A percentile compares a stretch with the other conserved stretches of the same genome.
Evolutionary conservation across 208 protist genomes (phyloP).

Genomic region (Tritrichomonas foetus): DNA sequence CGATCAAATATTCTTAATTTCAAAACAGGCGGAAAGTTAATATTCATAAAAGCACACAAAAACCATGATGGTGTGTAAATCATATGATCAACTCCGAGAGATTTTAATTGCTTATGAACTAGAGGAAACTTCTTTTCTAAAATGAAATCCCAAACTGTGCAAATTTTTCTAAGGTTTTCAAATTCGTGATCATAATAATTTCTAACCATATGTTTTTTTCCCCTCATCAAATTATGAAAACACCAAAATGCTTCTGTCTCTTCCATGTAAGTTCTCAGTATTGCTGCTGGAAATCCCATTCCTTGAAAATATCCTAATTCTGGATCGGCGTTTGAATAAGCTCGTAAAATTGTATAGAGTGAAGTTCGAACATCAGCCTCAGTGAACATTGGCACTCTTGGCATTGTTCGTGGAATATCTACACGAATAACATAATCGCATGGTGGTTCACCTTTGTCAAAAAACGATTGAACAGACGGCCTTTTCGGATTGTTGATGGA

Average conservation of each 20-base stretch:
- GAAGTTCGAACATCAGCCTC: not conserved
- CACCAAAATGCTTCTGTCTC: not conserved
- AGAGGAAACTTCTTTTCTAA: not conserved
- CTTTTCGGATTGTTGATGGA: not conserved
- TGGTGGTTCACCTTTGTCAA: not conserved
- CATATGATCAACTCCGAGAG: not conserved
- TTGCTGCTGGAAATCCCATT: not conserved
- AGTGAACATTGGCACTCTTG: not conserved
- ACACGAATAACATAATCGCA: not conserved
- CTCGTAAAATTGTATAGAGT: not conserved
- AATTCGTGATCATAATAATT: not conserved
- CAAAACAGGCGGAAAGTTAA: not conserved
- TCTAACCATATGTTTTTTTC: not conserved
- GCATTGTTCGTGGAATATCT: not conserved
- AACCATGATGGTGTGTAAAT: not conserved
- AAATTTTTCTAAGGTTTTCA: not conserved
- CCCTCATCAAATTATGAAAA: not conserved
- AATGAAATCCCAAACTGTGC: not conserved
- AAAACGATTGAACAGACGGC: not conserved
- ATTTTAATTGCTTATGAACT: not conserved
- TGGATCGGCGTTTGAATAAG: not conserved
- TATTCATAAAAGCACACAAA: not conserved
- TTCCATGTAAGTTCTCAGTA: not conserved
- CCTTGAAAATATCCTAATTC: not conserved
- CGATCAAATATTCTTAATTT: not conserved